Percentiles rank a stretch among this genome's conserved stretches.
Conservation (phyloP, 306 rosid species). For the Cucumis cinereus region DNA sequence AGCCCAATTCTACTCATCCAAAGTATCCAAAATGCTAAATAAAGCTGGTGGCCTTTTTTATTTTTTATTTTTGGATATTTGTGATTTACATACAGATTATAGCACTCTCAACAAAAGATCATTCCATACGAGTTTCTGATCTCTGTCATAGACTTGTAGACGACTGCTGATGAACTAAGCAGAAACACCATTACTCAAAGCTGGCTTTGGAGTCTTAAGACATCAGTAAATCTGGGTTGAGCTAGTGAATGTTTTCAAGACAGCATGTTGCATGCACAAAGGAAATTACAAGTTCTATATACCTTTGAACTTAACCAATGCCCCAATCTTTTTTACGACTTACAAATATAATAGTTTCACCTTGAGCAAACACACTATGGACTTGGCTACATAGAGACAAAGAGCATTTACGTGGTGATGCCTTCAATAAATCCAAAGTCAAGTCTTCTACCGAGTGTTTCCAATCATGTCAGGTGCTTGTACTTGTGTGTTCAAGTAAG, state of each 20-base stretch:
- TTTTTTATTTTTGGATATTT: too few species aligned
- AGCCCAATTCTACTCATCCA: neutral
- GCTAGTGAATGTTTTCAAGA: neutral
- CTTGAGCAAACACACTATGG: neutral
- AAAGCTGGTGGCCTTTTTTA: neutral
- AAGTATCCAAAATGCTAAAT: neutral
- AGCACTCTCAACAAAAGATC: neutral
- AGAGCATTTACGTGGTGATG: neutral
- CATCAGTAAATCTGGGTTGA: neutral
- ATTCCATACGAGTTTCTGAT: neutral
- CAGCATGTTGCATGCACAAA: neutral
- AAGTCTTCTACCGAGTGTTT: neutral
- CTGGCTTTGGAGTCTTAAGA: neutral
- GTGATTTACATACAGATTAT: neutral
- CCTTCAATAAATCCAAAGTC: neutral
- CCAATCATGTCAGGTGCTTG: neutral
- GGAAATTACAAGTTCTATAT: neutral
- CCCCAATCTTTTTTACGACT: neutral
- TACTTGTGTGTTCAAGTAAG: neutral
- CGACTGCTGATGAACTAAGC: neutral
- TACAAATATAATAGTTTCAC: neutral
- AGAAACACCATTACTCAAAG: neutral
- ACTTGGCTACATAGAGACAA: neutral
- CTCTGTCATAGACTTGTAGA: neutral
- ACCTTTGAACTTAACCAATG: neutral